Evolutionary conservation across 2,329 filamentous ascomycete species (phyloP).

Genomic region (Cytospora schulzeri): DNA sequence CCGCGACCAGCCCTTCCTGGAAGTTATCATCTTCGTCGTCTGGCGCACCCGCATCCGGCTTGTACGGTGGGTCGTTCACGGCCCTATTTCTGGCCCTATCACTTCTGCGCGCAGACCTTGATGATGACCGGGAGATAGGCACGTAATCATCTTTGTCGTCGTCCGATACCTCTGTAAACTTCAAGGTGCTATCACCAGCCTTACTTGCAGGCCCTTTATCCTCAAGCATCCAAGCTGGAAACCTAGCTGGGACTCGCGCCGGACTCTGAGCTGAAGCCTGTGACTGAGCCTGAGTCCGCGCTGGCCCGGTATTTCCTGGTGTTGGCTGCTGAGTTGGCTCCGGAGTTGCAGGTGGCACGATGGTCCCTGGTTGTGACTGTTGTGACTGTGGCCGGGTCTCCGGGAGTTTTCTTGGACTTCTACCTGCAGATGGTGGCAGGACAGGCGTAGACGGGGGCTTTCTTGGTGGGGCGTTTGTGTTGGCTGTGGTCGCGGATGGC

Average conservation of each 20-base stretch:
- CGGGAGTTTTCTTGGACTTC: too few relatives aligned
- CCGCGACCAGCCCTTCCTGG: background rate
- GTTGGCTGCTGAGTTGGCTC: background rate
- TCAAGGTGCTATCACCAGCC: background rate
- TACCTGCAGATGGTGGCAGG: too few relatives aligned
- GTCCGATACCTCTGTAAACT: background rate
- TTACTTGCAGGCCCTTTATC: background rate
- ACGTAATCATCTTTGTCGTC: background rate
- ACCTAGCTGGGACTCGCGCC: too few relatives aligned
- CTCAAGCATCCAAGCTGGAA: too few relatives aligned
- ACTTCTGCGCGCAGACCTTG: background rate
- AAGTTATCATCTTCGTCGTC: background rate
- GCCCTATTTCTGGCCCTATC: background rate
- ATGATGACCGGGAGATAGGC: background rate
- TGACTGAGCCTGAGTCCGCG: too few relatives aligned
- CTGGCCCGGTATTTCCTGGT: background rate
- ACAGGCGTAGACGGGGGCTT: too few relatives aligned
- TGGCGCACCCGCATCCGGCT: background rate
- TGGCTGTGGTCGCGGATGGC: background rate
- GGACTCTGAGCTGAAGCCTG: background rate
- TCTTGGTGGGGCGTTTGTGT: background rate
- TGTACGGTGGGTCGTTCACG: background rate
- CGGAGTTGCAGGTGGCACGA: too few relatives aligned
- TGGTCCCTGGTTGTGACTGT: too few relatives aligned
- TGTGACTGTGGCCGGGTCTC: too few relatives aligned